Evolutionary conservation across 176 grass and related monocot genomes (phyloP).

Genomic region (Dendrocalamus sinicus): DNA sequence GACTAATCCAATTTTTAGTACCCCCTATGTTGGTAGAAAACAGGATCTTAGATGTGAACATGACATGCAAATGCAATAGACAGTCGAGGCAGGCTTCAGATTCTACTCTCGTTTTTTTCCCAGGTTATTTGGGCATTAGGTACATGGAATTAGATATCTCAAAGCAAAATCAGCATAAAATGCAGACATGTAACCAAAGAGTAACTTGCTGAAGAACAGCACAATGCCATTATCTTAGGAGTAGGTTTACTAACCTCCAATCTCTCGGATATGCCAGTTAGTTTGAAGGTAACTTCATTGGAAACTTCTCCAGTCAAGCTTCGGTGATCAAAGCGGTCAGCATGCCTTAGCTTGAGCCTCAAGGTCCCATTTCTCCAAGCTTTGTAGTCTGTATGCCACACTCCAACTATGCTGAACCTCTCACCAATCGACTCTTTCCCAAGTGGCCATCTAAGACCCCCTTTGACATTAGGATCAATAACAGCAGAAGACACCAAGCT

Average conservation of each 20-base stretch:
- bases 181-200: background rate
- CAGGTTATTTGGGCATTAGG: background rate
- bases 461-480: constrained; percentile 72
- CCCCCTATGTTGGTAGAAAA: constrained; percentile 4
- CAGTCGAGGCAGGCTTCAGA: background rate
- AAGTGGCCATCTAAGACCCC: constrained; percentile 75
- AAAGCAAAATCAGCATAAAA: background rate
- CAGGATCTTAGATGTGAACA: background rate
- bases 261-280: constrained; percentile 42
- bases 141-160: background rate
- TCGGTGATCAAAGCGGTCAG: constrained; percentile 58
- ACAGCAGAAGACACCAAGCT: constrained; percentile 62
- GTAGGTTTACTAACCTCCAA: constrained; percentile 59
- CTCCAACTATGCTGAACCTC: constrained; percentile 53
- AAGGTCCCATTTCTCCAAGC: constrained; percentile 54
- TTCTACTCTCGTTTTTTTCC: background rate
- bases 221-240: background rate
- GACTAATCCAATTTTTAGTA: background rate
- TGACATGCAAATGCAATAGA: background rate
- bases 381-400: constrained; percentile 59
- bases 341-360: constrained; percentile 59
- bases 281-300: constrained; percentile 66
- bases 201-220: constrained; percentile 14
- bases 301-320: constrained; percentile 60
- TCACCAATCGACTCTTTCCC: constrained; percentile 61